phyloP scores from a whole-genome alignment of 805 yeast genomes.

The Priceomyces melissophilus region DNA sequence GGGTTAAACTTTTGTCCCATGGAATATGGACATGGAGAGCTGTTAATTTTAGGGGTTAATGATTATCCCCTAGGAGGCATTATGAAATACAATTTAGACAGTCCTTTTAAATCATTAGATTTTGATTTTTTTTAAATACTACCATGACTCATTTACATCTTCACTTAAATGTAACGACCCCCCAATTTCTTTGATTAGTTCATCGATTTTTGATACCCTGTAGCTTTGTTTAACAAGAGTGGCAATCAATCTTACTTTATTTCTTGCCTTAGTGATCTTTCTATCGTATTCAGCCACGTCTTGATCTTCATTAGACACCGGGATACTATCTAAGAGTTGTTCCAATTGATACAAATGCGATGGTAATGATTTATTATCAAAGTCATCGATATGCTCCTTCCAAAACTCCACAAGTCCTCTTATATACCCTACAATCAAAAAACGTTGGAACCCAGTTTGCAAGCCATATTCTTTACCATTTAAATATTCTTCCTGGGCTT shows the following conservation, averaged over 20 bases:
- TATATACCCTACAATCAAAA: constrained; percentile 66
- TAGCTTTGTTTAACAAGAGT: constrained; percentile 25
- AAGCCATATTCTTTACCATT: constrained; percentile 87
- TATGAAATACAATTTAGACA: constrained; percentile 42
- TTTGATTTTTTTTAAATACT: constrained; percentile 35
- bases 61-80: constrained; percentile 60
- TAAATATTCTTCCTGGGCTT: constrained; percentile 52
- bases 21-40: constrained; percentile 44
- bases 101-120: constrained; percentile 33
- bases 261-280: constrained; percentile 51
- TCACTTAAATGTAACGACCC: constrained; percentile 36
- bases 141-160: constrained; percentile 44
- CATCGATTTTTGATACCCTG: constrained; percentile 30
- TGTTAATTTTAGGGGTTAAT: constrained; percentile 50
- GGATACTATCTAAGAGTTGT: constrained; percentile 21
- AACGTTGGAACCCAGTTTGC: constrained; percentile 73
- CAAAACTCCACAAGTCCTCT: constrained; percentile 46
- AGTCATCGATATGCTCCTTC: constrained; percentile 18
- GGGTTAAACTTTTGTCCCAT: constrained; percentile 49
- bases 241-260: constrained; percentile 56
- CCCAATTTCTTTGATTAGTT: constrained; percentile 32
- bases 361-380: constrained; percentile 14
- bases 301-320: constrained; percentile 44
- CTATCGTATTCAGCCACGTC: constrained; percentile 57
- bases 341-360: constrained; percentile 27